Conservation (phyloP, 2,329 filamentous ascomycete genomes). For the Paecilomyces niveus region DNA sequence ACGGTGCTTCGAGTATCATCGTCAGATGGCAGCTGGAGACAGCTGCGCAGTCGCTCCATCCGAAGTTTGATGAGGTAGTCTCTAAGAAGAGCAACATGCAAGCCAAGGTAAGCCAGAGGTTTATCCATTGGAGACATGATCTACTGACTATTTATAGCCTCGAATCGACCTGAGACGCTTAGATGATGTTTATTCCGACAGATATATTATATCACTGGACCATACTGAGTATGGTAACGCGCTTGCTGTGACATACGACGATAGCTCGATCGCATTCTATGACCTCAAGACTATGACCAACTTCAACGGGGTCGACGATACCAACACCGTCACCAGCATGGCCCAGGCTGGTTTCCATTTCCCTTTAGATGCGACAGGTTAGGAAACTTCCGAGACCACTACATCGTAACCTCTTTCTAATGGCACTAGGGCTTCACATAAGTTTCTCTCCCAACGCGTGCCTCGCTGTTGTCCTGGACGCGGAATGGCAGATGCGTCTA, state of each 20-base stretch:
- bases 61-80: constrained; percentile 70
- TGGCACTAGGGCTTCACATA: constrained; percentile 24
- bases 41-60: constrained; percentile 59
- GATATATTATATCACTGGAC: constrained; percentile 62
- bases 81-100: constrained; percentile 53
- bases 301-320: constrained; percentile 57
- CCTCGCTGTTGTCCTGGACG: constrained; percentile 29
- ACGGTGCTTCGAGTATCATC: constrained; percentile 65
- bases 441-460: constrained; percentile 40
- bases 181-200: constrained; percentile 62
- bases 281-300: constrained; percentile 67
- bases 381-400: constrained; percentile 15
- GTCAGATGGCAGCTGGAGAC: constrained; percentile 74
- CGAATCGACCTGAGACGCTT: constrained; percentile 54
- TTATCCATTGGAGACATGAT: not conserved
- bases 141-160: constrained; percentile 26
- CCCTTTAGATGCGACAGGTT: constrained; percentile 58
- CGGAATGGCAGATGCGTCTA: constrained; percentile 32
- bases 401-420: not conserved
- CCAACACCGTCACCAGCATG: constrained; percentile 60
- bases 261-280: constrained; percentile 74
- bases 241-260: constrained; percentile 66
- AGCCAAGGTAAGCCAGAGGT: constrained; percentile 21
- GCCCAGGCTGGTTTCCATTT: constrained; percentile 74
- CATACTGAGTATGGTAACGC: constrained; percentile 64